These are phyloP conservation scores for Penicillium sp. DNA, from an alignment of 2,329 filamentous ascomycete species.

Conservation along the genomic window DNA sequence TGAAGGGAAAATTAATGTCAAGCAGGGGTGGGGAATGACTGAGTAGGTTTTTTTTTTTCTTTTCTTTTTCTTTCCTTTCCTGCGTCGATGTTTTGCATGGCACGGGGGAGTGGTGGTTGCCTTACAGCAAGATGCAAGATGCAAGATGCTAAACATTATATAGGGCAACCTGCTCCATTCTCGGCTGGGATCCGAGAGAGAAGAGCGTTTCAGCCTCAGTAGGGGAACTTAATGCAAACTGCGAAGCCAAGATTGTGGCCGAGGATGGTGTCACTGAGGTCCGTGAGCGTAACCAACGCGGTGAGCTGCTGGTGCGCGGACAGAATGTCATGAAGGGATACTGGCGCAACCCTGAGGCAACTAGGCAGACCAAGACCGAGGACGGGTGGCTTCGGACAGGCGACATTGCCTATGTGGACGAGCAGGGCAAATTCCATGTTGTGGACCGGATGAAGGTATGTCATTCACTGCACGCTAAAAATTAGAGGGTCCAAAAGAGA, in stretches of 20 bases:
- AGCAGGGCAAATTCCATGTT: slow-evolving; percentile 63
- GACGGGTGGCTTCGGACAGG: slow-evolving; percentile 75
- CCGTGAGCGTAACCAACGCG: slow-evolving; percentile 59
- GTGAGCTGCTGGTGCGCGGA: slow-evolving; percentile 74
- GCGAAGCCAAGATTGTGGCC: slow-evolving; percentile 68
- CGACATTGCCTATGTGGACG: slow-evolving; percentile 68
- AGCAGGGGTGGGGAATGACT: slow-evolving; percentile 88
- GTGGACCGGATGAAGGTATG: slow-evolving; percentile 74
- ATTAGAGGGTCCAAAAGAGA: slow-evolving; percentile 2
- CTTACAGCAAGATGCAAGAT: too few relatives aligned
- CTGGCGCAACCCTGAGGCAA: slow-evolving; percentile 72
- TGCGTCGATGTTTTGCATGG: neutral
- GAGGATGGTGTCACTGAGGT: slow-evolving; percentile 48
- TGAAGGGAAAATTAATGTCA: slow-evolving; percentile 54
- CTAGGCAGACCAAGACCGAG: slow-evolving; percentile 61
- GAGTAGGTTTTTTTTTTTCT: slow-evolving; percentile 57
- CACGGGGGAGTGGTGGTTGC: slow-evolving; percentile 2
- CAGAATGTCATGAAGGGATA: slow-evolving; percentile 78
- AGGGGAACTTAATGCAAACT: slow-evolving; percentile 69
- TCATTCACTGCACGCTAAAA: neutral
- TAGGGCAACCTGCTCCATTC: slow-evolving; percentile 68
- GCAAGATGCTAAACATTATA: slow-evolving; percentile 5
- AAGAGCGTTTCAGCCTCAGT: slow-evolving; percentile 56
- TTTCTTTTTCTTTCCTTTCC: neutral
- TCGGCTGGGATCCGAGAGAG: slow-evolving; percentile 65